Evolutionary conservation across 306 rosid species (phyloP), one percentile per base, ranked within the genome.

Genomic region (Mucuna pruriens): DNA sequence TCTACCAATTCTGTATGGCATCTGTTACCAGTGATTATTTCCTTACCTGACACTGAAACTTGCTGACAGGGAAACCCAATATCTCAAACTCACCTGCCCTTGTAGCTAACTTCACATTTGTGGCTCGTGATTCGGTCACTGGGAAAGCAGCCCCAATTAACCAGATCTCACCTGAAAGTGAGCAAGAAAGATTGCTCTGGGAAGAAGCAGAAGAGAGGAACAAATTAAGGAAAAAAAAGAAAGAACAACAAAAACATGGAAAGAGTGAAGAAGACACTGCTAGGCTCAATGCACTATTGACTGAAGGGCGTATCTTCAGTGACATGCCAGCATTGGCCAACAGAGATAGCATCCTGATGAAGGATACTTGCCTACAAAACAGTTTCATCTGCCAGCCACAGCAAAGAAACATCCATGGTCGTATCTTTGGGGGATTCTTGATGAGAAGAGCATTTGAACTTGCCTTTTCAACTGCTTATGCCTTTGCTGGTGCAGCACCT

Each of bases 301-400:
- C 94, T 0, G 97, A 90, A 88, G 97, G 97, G 65, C 88, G 95
- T 62, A 68, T 94, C 48, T 94, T 91, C 70, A 45, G 82, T 34
- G 97, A 91, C 85, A 86, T 94, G 98, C 98, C 98, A 1, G 98
- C 98, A 57, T 85, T 94, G 86, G 98, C 97, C 20, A 85, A 94
- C 85, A 85, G 98, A 75, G 88, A 91, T 79, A 94, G 98, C 88
- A 90, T 94, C 88, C 91, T 94, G 13, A 85, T 94, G 45, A 68
- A 80, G 83, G 81, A 91, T 71, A 91, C 98, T 66, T 85, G 89
- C 85, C 94, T 94, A 25, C 85, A 90, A 46, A 94, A 94, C 87
- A 86, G 97, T 58, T 94, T 94, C 51, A 85, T 91, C 80, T 94
- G 98, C 88, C 98, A 94, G 77, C 98, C 98, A 49, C 98, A 94